Percentiles rank a stretch among this genome's conserved stretches.
These are phyloP conservation scores for Leptodermis oblonga DNA, from an alignment of 257 asterid species.

Conservation along the genomic window DNA sequence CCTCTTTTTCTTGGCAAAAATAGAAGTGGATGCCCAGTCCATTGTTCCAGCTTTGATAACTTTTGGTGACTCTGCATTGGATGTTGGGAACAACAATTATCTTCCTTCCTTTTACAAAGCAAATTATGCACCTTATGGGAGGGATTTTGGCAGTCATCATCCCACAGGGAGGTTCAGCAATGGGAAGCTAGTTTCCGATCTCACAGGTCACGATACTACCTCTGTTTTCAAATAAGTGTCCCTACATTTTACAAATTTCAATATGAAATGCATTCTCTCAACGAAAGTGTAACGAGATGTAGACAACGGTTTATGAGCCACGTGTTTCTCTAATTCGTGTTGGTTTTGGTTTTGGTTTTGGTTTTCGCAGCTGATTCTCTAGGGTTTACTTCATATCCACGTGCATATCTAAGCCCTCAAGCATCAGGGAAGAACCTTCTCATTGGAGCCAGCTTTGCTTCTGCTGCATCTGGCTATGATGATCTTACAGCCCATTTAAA, in stretches of 20 bases:
- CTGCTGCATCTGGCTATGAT: conserved; percentile 94
- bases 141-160: conserved; percentile 51
- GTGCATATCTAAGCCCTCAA: conserved; percentile 87
- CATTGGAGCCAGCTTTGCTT: conserved; percentile 81
- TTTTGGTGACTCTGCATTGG: conserved; percentile 80
- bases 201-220: conserved; percentile 58
- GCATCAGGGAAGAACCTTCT: conserved; percentile 81
- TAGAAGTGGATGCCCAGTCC: conserved; percentile 36
- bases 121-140: conserved; percentile 83
- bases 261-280: too few relatives aligned
- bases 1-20: conserved; percentile 24
- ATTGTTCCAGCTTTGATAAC: conserved; percentile 77
- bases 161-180: conserved; percentile 90
- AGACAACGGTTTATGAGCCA: too few relatives aligned
- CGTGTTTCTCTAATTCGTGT: too few relatives aligned
- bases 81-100: conserved; percentile 80
- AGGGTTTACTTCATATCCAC: conserved; percentile 68
- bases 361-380: conserved; percentile 63
- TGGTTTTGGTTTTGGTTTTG: background rate
- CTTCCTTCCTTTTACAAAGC: conserved; percentile 57
- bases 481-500: conserved; percentile 63
- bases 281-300: too few relatives aligned
- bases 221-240: too few relatives aligned
- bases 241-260: too few relatives aligned
- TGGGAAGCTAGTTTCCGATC: conserved; percentile 85